Base-by-base conservation (phyloP, 139 green algal genomes). In the Tetradesmus obliquus region DNA sequence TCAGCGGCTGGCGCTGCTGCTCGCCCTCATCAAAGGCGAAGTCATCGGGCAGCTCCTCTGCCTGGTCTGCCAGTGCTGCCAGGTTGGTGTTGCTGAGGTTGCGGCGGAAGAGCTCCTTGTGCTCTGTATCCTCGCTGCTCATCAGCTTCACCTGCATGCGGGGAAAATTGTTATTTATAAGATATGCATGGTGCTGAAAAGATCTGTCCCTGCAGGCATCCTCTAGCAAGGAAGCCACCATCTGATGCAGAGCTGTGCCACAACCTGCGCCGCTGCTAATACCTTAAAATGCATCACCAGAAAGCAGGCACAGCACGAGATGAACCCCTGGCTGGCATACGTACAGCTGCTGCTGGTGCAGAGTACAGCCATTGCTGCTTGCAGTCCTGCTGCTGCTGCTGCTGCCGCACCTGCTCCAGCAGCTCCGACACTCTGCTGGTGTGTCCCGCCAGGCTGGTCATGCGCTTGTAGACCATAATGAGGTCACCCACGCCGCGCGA, bases 401-500 rank as follows among this genome's bases (percentile, higher is more conserved):
- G 79, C 24, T 74, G 20, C 54, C 91, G 55, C 90, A 98, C 95
- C 93, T 97, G 94, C 92, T 99, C 98, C 86, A 99, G 90, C 89
- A 99, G 96, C 95, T 99, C 98, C 17, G 96, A 93, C 4, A 99
- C 98, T 13, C 98, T 94, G 12, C 92, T 94, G 60, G 98, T 99
- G 95, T 99, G 96, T 4, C 96, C 97, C 72, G 98, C 96, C 85
- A 99, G 97, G 32, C 91, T 93, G 2, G 96, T 97, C 51, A 99
- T 93, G 54, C 98, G 96, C 94, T 99, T 99, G 96, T 99, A 99
- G 79, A 99, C 95, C 83, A 99, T 92, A 90, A 99, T 96, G 54
- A 99, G 94, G 94, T 99, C 98, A 57, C 98, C 98, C 20, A 99
- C 95, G 22, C 95, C 97, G 81, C 95, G 96, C 91, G 60, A 93